Base-by-base conservation (phyloP, 2,329 filamentous ascomycete species). In the Didymella exigua region DNA sequence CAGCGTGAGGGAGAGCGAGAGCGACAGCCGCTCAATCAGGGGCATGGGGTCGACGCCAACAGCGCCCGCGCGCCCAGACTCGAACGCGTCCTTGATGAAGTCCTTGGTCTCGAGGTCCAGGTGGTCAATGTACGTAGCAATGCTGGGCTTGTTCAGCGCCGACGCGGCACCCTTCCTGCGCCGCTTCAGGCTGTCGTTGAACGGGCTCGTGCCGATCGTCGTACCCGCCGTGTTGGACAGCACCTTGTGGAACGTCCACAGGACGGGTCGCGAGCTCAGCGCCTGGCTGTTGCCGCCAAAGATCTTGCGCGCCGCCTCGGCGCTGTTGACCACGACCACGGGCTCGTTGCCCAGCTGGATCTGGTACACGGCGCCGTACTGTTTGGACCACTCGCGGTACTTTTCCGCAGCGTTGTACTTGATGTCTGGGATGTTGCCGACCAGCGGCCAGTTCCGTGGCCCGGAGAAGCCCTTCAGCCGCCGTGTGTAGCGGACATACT, bases 161-260 rank as follows among this genome's bases (percentile, higher is more conserved):
- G 84, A 84, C 0, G 86, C 86, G 1, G 86, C 86, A 14, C 84
- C 86, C 69, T 89, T 89, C 53, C 86, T 79, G 29, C 86, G 78
- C 5, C 85, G 78, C 69, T 88, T 89, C 24, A 88, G 72, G 0
- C 82, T 86, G 3, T 89, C 86, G 49, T 82, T 85, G 66, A 86
- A 89, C 0, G 86, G 86, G 0, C 84, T 86, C 0, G 86, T 89
- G 0, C 86, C 86, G 51, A 89, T 88, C 0, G 86, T 89, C 0
- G 86, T 88, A 5, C 86, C 86, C 1, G 85, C 82, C 0, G 86
- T 88, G 37, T 86, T 84, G 2, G 84, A 86, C 2, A 88, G 77
- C 2, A 87, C 82, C 59, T 78, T 78, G 47, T 79, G 77, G 54
- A 79, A 79, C 1, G 77, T 79, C 66, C 77, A 78, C 50, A 79